Evolutionary conservation across 2,329 filamentous ascomycete species (phyloP).

Genomic region (Clonostachys rosea): DNA sequence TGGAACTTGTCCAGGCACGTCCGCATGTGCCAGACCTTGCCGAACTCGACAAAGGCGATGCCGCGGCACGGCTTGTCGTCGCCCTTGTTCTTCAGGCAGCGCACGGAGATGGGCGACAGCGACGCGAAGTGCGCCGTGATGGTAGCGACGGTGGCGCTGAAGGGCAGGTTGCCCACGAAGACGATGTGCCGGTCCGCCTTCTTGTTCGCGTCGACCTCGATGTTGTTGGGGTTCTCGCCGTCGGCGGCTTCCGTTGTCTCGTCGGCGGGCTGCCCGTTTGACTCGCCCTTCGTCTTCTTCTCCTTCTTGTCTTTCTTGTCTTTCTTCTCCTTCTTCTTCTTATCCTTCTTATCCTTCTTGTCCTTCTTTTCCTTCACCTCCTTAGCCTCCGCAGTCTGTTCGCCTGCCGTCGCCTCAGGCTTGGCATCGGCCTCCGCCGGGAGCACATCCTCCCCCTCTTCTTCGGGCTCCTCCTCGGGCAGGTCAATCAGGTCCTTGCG

Average conservation of each 20-base stretch:
- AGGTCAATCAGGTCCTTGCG: constrained; percentile 29
- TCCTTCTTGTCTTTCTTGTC: constrained; percentile 12
- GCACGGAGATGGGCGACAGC: constrained; percentile 44
- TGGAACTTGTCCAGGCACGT: constrained; percentile 89
- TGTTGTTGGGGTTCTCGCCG: constrained; percentile 8
- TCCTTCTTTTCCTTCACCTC: constrained; percentile 16
- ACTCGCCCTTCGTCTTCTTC: constrained; percentile 24
- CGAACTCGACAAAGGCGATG: constrained; percentile 87
- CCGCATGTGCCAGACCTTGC: constrained; percentile 83
- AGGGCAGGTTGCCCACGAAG: constrained; percentile 75
- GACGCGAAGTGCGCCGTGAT: constrained; percentile 74
- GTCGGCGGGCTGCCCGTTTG: constrained; percentile 14
- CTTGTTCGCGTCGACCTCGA: constrained; percentile 6
- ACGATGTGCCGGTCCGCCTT: constrained; percentile 23
- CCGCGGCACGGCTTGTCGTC: constrained; percentile 62
- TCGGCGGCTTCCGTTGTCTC: constrained; percentile 5
- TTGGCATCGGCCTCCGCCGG: constrained; percentile 12
- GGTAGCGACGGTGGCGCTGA: constrained; percentile 65
- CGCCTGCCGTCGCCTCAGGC: constrained; percentile 10
- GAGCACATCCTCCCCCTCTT: constrained; percentile 11
- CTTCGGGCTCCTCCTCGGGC: constrained; percentile 21
- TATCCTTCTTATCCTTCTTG: constrained; percentile 10
- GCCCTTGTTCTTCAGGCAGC: constrained; percentile 66
- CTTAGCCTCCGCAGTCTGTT: constrained; percentile 19
- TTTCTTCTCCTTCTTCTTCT: constrained; percentile 9